Conservation (phyloP, 2,329 filamentous ascomycete species). For the Fusarium verticillioides region DNA sequence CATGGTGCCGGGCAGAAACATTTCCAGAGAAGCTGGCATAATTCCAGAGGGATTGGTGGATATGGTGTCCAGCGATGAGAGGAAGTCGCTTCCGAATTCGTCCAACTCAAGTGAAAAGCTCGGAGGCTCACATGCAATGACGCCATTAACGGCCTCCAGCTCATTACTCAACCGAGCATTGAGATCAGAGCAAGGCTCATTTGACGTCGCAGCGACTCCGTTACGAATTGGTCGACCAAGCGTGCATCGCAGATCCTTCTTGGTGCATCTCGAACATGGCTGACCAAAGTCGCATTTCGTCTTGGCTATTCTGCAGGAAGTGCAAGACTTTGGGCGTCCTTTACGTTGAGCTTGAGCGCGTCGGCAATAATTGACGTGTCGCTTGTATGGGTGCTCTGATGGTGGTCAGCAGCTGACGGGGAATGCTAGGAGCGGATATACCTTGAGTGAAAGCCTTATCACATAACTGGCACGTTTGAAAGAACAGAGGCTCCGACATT, state of each 20-base stretch:
- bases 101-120: rapidly evolving
- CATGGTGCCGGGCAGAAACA: rapidly evolving
- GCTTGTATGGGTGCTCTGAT: conserved; percentile 37
- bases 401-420: neutral
- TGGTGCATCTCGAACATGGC: conserved; percentile 37
- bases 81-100: neutral
- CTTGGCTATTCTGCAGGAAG: conserved; percentile 36
- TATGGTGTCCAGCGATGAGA: neutral
- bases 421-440: neutral
- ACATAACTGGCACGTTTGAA: conserved; percentile 34
- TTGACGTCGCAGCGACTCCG: rapidly evolving
- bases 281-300: conserved; percentile 40
- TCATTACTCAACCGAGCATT: rapidly evolving
- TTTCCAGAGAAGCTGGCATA: rapidly evolving
- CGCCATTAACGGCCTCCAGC: rapidly evolving
- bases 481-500: neutral
- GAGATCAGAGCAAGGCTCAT: neutral
- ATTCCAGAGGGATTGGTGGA: rapidly evolving
- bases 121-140: rapidly evolving
- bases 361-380: conserved; percentile 43
- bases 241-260: conserved; percentile 23
- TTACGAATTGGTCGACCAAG: conserved; percentile 1
- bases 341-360: conserved; percentile 41
- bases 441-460: conserved; percentile 37
- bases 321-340: conserved; percentile 40